These are phyloP conservation scores for Tetrastigma voinierianum DNA, from an alignment of 164 flowering plant genomes.

Conservation along the genomic window DNA sequence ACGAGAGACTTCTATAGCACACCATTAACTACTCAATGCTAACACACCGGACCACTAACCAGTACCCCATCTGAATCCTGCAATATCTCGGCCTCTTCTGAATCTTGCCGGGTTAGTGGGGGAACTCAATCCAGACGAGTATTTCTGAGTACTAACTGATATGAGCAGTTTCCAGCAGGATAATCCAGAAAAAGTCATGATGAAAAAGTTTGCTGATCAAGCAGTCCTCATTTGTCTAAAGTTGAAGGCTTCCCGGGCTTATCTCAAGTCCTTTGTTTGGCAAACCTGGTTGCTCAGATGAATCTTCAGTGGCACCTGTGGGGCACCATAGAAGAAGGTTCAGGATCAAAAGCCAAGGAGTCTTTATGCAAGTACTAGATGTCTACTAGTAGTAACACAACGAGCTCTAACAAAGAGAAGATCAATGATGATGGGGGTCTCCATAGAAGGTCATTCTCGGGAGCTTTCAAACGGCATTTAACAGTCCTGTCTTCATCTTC, in stretches of 20 bases:
- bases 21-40: constrained; percentile 33
- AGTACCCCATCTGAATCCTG: constrained; percentile 58
- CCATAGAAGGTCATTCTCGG: constrained; percentile 62
- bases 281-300: constrained; percentile 45
- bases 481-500: constrained; percentile 41
- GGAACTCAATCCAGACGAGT: constrained; percentile 50
- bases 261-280: constrained; percentile 43
- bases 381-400: constrained; percentile 2
- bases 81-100: constrained; percentile 47
- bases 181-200: constrained; percentile 29
- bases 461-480: constrained; percentile 47
- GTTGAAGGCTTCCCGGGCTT: constrained; percentile 44
- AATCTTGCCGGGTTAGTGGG: constrained; percentile 46
- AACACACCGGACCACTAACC: constrained; percentile 32
- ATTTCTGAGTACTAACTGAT: constrained; percentile 19
- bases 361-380: constrained; percentile 10
- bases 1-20: constrained; percentile 41
- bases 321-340: constrained; percentile 26
- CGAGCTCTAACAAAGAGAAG: constrained; percentile 19
- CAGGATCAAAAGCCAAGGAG: constrained; percentile 20
- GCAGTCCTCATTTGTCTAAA: constrained; percentile 28
- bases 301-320: constrained; percentile 21
- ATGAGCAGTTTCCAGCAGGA: constrained; percentile 15
- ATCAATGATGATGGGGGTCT: constrained; percentile 6
- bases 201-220: constrained; percentile 36